Conservation (phyloP, 768 basidiomycete species). For the Mycena venus region DNA sequence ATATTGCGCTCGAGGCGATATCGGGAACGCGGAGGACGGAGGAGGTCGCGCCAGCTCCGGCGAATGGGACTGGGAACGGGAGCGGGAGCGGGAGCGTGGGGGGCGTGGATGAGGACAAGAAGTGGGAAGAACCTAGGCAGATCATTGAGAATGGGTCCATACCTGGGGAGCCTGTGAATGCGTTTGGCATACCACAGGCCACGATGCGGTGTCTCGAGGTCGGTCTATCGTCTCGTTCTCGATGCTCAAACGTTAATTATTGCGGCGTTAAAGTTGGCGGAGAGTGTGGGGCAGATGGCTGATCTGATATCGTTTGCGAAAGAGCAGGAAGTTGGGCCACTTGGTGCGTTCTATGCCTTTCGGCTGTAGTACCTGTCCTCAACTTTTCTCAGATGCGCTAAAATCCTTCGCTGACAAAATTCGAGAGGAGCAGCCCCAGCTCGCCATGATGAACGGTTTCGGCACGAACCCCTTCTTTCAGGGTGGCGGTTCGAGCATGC, state of each 20-base stretch:
- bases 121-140: slow-evolving; percentile 77
- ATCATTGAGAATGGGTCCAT: slow-evolving; percentile 73
- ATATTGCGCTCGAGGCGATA: slow-evolving; percentile 75
- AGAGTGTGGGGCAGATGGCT: slow-evolving; percentile 85
- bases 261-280: slow-evolving; percentile 68
- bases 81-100: slow-evolving; percentile 43
- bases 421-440: slow-evolving; percentile 50
- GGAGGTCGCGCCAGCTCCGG: slow-evolving; percentile 33
- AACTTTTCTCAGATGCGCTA: slow-evolving; percentile 51
- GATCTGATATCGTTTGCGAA: slow-evolving; percentile 79
- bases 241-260: slow-evolving; percentile 14
- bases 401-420: slow-evolving; percentile 55
- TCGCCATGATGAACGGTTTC: slow-evolving; percentile 37
- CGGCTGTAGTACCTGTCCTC: slow-evolving; percentile 25
- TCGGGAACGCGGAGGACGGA: slow-evolving; percentile 61
- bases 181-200: slow-evolving; percentile 90
- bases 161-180: slow-evolving; percentile 88
- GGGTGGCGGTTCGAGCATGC: slow-evolving; percentile 26
- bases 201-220: slow-evolving; percentile 93
- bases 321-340: slow-evolving; percentile 68
- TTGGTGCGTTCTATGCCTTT: slow-evolving; percentile 63
- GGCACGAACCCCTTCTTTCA: slow-evolving; percentile 37
- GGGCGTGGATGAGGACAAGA: slow-evolving; percentile 63
- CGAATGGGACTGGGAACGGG: not conserved
- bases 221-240: slow-evolving; percentile 35